A percentile compares a stretch with the other conserved stretches of the same genome.
These are phyloP conservation scores for Naganishia antarctica DNA, from an alignment of 768 basidiomycete genomes.

Conservation along the genomic window DNA sequence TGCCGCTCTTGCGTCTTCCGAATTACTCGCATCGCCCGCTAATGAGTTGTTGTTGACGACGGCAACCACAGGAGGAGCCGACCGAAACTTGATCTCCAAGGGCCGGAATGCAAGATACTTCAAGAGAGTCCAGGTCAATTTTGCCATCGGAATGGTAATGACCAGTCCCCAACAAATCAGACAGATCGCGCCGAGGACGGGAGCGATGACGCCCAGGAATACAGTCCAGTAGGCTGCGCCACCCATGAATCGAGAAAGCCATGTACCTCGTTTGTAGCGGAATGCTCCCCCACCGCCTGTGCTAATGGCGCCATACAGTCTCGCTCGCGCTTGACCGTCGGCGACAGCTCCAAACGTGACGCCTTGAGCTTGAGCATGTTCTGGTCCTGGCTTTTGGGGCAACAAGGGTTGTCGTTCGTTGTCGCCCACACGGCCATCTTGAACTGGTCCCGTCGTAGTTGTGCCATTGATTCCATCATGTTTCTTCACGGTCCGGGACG, in stretches of 20 bases:
- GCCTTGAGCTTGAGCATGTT: conserved; percentile 31
- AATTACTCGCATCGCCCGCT: conserved; percentile 20
- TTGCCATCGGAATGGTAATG: conserved; percentile 96
- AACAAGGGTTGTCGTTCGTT: conserved; percentile 25
- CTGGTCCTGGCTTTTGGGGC: not conserved
- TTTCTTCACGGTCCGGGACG: conserved; percentile 18
- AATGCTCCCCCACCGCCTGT: conserved; percentile 1
- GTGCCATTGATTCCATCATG: not conserved
- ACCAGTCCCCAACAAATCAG: conserved; percentile 90
- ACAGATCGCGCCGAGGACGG: conserved; percentile 80
- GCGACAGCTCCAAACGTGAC: conserved; percentile 46
- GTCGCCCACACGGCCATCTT: not conserved
- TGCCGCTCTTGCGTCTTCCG: too few relatives aligned
- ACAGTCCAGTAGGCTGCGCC: conserved; percentile 75
- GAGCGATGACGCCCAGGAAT: conserved; percentile 73
- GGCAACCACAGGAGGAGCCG: conserved; percentile 64
- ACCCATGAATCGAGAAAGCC: conserved; percentile 53
- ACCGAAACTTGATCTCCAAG: conserved; percentile 81
- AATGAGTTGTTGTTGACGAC: conserved; percentile 32
- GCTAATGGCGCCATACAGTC: conserved; percentile 31
- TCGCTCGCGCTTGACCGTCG: conserved; percentile 31
- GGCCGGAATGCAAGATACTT: conserved; percentile 74
- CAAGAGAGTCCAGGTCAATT: conserved; percentile 89
- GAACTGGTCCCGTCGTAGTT: not conserved
- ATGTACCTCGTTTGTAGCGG: conserved; percentile 9